Percentiles rank a stretch among this genome's conserved stretches.
Evolutionary conservation across 2,329 filamentous ascomycete species (phyloP).

Genomic region (Macrophomina pseudophaseolina): DNA sequence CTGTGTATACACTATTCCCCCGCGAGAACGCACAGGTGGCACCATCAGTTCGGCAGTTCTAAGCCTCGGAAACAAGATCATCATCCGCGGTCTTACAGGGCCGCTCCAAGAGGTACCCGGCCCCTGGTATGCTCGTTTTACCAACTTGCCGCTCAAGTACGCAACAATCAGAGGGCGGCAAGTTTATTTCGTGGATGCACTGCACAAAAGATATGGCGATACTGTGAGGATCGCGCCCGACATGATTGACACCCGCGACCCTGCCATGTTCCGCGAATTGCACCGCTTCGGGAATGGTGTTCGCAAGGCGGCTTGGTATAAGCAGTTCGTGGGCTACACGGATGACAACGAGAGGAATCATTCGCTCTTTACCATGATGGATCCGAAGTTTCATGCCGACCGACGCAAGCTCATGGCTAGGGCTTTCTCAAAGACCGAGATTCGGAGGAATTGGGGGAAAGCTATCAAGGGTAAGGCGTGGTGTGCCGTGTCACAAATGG

Average conservation of each 20-base stretch:
- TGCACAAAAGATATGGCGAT: slow-evolving; percentile 43
- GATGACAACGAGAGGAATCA: too few relatives aligned
- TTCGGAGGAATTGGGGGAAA: slow-evolving; percentile 44
- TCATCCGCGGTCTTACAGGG: too few relatives aligned
- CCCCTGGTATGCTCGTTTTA: slow-evolving; percentile 41
- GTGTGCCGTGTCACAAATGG: slow-evolving; percentile 43
- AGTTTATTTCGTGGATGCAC: slow-evolving; percentile 45
- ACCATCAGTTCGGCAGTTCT: too few relatives aligned
- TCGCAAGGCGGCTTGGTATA: slow-evolving; percentile 9
- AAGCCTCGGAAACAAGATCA: too few relatives aligned
- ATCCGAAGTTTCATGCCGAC: slow-evolving; percentile 41
- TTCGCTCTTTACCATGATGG: slow-evolving; percentile 3
- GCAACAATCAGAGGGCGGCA: slow-evolving; percentile 45
- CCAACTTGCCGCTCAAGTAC: slow-evolving; percentile 43
- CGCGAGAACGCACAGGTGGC: too few relatives aligned
- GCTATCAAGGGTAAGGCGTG: slow-evolving; percentile 40
- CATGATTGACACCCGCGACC: slow-evolving; percentile 38
- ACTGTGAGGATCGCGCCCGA: slow-evolving; percentile 39
- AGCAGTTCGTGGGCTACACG: neutral
- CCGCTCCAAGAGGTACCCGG: slow-evolving; percentile 38
- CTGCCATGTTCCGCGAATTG: slow-evolving; percentile 37
- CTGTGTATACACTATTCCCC: too few relatives aligned
- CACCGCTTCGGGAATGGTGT: slow-evolving; percentile 38
- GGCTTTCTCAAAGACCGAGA: slow-evolving; percentile 42
- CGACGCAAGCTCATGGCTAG: slow-evolving; percentile 44